These are phyloP conservation scores for Jamesozyma piceae DNA, from an alignment of 805 yeast genomes.

Conservation along the genomic window DNA sequence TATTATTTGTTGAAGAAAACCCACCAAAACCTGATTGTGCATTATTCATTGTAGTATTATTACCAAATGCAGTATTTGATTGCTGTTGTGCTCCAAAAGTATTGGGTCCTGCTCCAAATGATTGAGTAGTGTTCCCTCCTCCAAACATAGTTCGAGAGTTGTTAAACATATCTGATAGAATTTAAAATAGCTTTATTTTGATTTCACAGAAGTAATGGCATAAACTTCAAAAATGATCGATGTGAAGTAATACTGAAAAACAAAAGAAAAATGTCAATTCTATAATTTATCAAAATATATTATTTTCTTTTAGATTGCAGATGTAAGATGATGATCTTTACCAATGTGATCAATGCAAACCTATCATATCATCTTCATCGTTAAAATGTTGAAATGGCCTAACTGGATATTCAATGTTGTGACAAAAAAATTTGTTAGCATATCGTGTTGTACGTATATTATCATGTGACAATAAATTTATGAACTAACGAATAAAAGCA, in stretches of 20 bases:
- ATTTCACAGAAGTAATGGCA: too few species aligned
- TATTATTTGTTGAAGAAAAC: slow-evolving; percentile 16
- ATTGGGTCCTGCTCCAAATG: slow-evolving; percentile 12
- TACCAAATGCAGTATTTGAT: slow-evolving; percentile 18
- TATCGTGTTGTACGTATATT: not conserved
- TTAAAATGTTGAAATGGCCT: not conserved
- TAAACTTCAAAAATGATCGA: too few species aligned
- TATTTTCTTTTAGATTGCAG: too few species aligned
- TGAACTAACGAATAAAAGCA: too few species aligned
- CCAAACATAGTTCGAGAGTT: slow-evolving; percentile 15
- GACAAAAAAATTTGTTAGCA: not conserved
- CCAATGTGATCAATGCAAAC: too few species aligned
- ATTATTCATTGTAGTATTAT: slow-evolving; percentile 9
- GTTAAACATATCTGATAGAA: not conserved
- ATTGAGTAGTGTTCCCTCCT: slow-evolving; percentile 21
- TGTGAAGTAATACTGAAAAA: too few species aligned
- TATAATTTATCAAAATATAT: too few species aligned
- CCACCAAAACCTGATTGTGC: slow-evolving; percentile 30
- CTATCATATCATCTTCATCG: not conserved
- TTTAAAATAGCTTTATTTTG: too few species aligned
- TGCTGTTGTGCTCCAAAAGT: slow-evolving; percentile 9
- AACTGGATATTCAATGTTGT: not conserved
- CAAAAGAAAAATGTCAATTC: too few species aligned
- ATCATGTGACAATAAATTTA: too few species aligned
- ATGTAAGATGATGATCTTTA: too few species aligned